These are phyloP conservation scores for Cucurbita argyrosperma DNA, from an alignment of 306 rosid species.

Conservation along the genomic window DNA sequence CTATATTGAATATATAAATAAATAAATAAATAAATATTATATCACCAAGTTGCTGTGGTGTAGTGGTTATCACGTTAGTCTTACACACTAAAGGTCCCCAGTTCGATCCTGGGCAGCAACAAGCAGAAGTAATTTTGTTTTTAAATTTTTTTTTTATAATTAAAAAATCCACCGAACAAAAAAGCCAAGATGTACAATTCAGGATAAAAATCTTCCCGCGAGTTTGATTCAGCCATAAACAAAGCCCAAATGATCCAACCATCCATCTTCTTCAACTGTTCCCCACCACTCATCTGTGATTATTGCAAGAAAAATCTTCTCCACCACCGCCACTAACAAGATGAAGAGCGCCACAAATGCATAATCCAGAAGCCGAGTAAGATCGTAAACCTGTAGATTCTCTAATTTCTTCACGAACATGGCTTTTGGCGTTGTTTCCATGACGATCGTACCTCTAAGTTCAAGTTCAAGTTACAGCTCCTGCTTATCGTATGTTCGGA, in stretches of 20 bases:
- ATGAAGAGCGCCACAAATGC: not conserved
- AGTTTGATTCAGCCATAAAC: not conserved
- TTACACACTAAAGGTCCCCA: slow-evolving; percentile 96
- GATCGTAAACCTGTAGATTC: not conserved
- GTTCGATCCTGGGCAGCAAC: slow-evolving; percentile 94
- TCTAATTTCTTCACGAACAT: slow-evolving; percentile 7
- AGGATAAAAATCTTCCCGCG: not conserved
- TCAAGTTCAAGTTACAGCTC: slow-evolving; percentile 6
- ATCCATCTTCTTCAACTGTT: not conserved
- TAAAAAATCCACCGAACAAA: not conserved
- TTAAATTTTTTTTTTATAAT: too few species aligned
- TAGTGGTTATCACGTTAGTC: slow-evolving; percentile 96
- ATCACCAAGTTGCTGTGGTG: slow-evolving; percentile 53
- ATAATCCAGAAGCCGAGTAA: not conserved
- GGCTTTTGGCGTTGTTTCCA: slow-evolving; percentile 13
- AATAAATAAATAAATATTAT: too few species aligned
- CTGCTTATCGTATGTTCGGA: not conserved
- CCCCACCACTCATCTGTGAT: not conserved
- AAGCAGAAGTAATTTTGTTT: not conserved
- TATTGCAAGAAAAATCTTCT: not conserved
- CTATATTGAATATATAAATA: too few species aligned
- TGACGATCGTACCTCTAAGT: not conserved
- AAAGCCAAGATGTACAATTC: not conserved
- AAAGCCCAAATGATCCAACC: not conserved
- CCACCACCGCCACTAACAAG: not conserved